phyloP scores from a whole-genome alignment of 176 grass and related monocot species.

The Canna indica region DNA sequence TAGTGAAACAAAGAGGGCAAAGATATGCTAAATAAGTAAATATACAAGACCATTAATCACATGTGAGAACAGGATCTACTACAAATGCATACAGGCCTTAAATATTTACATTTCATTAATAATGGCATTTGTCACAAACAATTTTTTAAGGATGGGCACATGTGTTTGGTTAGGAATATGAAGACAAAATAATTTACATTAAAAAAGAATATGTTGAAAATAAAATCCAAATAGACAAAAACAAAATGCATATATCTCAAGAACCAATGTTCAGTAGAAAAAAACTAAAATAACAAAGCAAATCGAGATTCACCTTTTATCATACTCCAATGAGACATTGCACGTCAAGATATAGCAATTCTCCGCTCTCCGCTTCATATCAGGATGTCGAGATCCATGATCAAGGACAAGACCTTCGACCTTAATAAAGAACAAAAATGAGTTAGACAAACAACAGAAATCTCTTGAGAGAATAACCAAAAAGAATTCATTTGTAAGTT shows the following conservation, averaged over 20 bases:
- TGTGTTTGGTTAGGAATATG: too few relatives aligned
- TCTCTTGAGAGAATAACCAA: not conserved
- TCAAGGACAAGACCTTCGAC: conserved; percentile 93
- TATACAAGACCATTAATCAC: too few relatives aligned
- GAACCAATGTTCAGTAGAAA: not conserved
- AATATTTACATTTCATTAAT: too few relatives aligned
- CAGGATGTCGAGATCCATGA: conserved; percentile 97
- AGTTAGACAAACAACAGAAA: not conserved
- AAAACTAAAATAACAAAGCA: not conserved
- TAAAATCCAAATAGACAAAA: too few relatives aligned
- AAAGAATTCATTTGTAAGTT: not conserved
- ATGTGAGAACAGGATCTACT: too few relatives aligned
- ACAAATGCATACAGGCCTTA: too few relatives aligned
- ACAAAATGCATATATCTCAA: not conserved
- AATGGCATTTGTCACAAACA: too few relatives aligned
- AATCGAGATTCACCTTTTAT: conserved; percentile 61
- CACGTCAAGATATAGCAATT: conserved; percentile 97
- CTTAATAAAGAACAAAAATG: conserved; percentile 24
- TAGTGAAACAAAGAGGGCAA: not conserved
- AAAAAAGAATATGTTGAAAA: too few relatives aligned
- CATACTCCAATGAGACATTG: conserved; percentile 97
- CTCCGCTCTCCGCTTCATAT: conserved; percentile 95
- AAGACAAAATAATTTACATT: too few relatives aligned
- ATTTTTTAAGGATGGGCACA: too few relatives aligned
- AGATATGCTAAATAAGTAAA: too few relatives aligned